phyloP scores from a whole-genome alignment of 306 rosid genomes.

The Cicer judaicum region DNA sequence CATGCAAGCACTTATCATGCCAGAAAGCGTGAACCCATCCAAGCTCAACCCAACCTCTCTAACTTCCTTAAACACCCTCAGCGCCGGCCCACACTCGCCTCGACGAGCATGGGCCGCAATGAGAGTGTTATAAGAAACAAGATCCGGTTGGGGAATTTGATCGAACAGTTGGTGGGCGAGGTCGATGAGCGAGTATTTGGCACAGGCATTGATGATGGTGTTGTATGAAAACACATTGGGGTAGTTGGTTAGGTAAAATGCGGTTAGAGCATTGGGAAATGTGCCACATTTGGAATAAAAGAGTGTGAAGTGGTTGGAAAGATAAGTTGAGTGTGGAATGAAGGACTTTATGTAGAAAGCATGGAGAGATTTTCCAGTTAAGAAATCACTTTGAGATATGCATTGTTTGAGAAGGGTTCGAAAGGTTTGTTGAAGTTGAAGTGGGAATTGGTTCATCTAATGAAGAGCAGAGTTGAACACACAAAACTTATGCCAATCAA shows the following conservation, averaged over 20 bases:
- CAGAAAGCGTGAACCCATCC: slow-evolving; percentile 83
- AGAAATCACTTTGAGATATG: slow-evolving; percentile 47
- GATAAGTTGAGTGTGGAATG: slow-evolving; percentile 50
- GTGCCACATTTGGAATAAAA: slow-evolving; percentile 56
- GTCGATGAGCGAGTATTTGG: slow-evolving; percentile 36
- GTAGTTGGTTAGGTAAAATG: slow-evolving; percentile 43
- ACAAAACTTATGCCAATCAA: no score
- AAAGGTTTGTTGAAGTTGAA: slow-evolving; percentile 53
- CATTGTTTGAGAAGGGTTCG: slow-evolving; percentile 54
- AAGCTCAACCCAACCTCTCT: slow-evolving; percentile 49
- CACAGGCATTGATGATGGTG: slow-evolving; percentile 60
- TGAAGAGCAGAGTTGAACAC: neutral
- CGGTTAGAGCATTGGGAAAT: slow-evolving; percentile 35
- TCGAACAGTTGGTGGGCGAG: slow-evolving; percentile 54
- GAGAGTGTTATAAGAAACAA: slow-evolving; percentile 55
- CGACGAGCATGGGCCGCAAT: slow-evolving; percentile 67
- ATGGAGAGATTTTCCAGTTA: slow-evolving; percentile 56
- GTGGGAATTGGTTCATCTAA: slow-evolving; percentile 33
- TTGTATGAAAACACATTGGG: slow-evolving; percentile 72
- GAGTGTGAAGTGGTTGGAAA: slow-evolving; percentile 57
- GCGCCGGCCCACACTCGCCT: slow-evolving; percentile 50
- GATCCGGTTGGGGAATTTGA: slow-evolving; percentile 52
- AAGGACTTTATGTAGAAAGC: slow-evolving; percentile 55
- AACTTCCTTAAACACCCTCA: slow-evolving; percentile 55
- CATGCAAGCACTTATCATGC: slow-evolving; percentile 42